phyloP scores from a whole-genome alignment of 768 basidiomycete genomes.

The Coprinopsis marcescibilis region DNA sequence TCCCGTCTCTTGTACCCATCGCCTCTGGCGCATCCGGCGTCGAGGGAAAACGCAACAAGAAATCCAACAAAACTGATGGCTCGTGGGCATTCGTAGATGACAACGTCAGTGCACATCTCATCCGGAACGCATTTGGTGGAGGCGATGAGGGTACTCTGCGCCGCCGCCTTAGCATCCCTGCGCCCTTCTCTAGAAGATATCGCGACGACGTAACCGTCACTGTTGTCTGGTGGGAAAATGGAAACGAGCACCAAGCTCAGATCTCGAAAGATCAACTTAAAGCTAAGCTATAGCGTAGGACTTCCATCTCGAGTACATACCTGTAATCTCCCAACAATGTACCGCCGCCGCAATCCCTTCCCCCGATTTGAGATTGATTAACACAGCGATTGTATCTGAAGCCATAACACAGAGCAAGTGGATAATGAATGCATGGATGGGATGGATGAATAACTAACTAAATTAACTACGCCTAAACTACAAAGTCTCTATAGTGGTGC shows the following conservation, averaged over 20 bases:
- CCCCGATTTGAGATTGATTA: too few relatives aligned
- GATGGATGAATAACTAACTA: neutral
- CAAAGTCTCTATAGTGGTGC: conserved; percentile 2
- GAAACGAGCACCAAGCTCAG: conserved; percentile 37
- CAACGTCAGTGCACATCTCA: conserved; percentile 75
- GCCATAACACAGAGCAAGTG: too few relatives aligned
- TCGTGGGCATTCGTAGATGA: conserved; percentile 79
- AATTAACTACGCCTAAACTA: neutral
- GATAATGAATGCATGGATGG: neutral
- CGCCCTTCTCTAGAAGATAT: conserved; percentile 68
- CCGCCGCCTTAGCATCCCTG: conserved; percentile 72
- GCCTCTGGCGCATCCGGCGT: conserved; percentile 48
- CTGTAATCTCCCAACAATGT: too few relatives aligned
- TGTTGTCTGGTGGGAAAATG: conserved; percentile 80
- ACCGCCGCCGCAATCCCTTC: too few relatives aligned
- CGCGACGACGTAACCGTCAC: conserved; percentile 85
- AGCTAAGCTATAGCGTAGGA: conserved; percentile 37
- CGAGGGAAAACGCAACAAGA: conserved; percentile 54
- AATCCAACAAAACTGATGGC: conserved; percentile 31
- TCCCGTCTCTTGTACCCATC: conserved; percentile 53
- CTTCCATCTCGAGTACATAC: neutral
- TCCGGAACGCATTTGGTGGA: conserved; percentile 91
- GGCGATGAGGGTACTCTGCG: conserved; percentile 56
- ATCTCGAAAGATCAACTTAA: conserved; percentile 41
- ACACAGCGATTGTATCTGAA: too few relatives aligned